phyloP scores from a whole-genome alignment of 116 monocot genomes.

The Posidonia oceanica region DNA sequence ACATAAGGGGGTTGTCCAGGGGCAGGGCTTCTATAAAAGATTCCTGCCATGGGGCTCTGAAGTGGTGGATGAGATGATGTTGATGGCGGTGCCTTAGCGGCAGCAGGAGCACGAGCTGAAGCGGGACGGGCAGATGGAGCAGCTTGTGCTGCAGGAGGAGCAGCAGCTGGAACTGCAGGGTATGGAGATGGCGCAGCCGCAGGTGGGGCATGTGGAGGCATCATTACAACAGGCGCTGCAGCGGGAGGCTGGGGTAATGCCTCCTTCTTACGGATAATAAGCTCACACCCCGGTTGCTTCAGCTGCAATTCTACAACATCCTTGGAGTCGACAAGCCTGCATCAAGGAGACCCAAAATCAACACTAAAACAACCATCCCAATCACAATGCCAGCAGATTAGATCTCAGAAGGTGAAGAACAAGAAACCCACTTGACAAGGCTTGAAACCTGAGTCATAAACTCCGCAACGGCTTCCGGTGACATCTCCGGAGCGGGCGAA shows the following conservation, averaged over 20 bases:
- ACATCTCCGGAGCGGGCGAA: conserved; percentile 7
- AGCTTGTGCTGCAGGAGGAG: conserved; percentile 9
- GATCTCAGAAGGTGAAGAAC: background rate
- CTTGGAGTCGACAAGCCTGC: conserved; percentile 56
- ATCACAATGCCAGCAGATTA: background rate
- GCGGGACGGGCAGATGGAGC: conserved; percentile 8
- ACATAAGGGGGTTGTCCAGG: conserved; percentile 48
- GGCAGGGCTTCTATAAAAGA: conserved; percentile 42
- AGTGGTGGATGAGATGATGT: conserved; percentile 42
- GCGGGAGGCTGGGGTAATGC: conserved; percentile 32
- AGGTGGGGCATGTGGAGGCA: conserved; percentile 14
- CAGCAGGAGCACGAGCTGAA: conserved; percentile 16
- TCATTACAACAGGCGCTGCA: conserved; percentile 32
- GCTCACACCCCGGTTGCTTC: conserved; percentile 44
- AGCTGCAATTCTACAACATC: conserved; percentile 53
- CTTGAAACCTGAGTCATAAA: conserved; percentile 39
- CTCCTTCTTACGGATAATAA: conserved; percentile 50
- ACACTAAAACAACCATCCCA: background rate
- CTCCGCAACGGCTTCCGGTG: conserved; percentile 31
- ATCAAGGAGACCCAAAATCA: background rate
- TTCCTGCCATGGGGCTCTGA: conserved; percentile 54
- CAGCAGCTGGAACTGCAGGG: conserved; percentile 4
- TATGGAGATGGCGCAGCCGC: conserved; percentile 1
- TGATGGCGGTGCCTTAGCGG: conserved; percentile 6
- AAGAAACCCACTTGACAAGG: conserved; percentile 29